phyloP scores from a whole-genome alignment of 228 moss, liverwort and hornwort genomes.

The Sphagnum fallax region DNA sequence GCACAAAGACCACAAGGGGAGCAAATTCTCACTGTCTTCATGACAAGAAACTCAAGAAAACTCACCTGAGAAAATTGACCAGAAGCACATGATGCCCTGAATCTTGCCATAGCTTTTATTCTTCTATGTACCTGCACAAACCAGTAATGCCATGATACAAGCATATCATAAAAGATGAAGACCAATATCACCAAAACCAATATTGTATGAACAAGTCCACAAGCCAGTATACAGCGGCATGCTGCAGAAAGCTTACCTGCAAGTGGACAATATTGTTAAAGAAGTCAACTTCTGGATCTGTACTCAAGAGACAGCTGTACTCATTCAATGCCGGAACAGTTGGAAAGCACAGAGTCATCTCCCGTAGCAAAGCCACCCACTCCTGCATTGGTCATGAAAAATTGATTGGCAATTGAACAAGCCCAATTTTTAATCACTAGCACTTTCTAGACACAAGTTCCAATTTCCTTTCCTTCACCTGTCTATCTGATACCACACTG shows the following conservation, averaged over 20 bases:
- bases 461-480: too few relatives aligned
- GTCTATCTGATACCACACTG: too few relatives aligned
- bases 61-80: constrained; percentile 72
- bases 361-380: constrained; percentile 90
- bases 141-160: neutral
- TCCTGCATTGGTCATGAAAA: constrained; percentile 35
- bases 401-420: too few relatives aligned
- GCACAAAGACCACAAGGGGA: too few relatives aligned
- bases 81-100: constrained; percentile 50
- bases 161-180: neutral
- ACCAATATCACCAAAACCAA: too few relatives aligned
- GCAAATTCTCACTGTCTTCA: too few relatives aligned
- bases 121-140: constrained; percentile 67
- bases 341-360: constrained; percentile 61
- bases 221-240: neutral
- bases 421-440: too few relatives aligned
- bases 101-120: constrained; percentile 90
- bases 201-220: too few relatives aligned
- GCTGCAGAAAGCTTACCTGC: constrained; percentile 34
- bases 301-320: constrained; percentile 62
- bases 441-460: too few relatives aligned
- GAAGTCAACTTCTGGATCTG: constrained; percentile 82
- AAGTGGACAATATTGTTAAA: constrained; percentile 91
- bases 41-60: neutral
- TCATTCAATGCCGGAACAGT: constrained; percentile 49